These are phyloP conservation scores for Paraconiothyrium sp. DNA, from an alignment of 2,329 filamentous ascomycete genomes.

Conservation along the genomic window DNA sequence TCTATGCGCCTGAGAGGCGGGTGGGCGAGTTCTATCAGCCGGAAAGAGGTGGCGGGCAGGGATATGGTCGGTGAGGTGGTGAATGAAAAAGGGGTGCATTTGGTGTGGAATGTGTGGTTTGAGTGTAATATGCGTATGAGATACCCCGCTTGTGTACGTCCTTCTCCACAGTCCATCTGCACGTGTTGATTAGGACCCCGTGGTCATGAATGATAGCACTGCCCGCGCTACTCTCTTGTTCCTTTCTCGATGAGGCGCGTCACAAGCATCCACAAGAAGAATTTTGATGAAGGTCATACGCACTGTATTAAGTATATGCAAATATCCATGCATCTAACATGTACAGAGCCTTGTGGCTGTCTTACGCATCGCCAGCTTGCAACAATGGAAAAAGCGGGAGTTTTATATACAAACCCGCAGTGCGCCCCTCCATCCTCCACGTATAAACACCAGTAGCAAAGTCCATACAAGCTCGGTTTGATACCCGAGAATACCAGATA, in stretches of 20 bases:
- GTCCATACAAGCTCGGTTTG: neutral
- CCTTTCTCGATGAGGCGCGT: neutral
- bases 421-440: neutral
- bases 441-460: conserved; percentile 4
- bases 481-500: conserved; percentile 1
- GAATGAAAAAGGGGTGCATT: no score
- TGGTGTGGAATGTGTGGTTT: no score
- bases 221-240: neutral
- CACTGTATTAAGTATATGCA: conserved; percentile 13
- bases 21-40: conserved; percentile 33
- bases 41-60: neutral
- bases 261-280: neutral
- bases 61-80: neutral
- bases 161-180: no score
- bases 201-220: neutral
- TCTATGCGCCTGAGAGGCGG: conserved; percentile 37
- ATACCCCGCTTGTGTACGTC: no score
- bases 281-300: neutral
- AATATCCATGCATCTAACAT: conserved; percentile 7
- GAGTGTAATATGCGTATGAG: no score
- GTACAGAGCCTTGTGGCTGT: conserved; percentile 6
- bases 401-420: conserved; percentile 14
- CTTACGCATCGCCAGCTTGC: neutral
- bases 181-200: no score
- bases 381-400: conserved; percentile 7